Conservation (phyloP, 306 rosid species). For the Argentina anserina region DNA sequence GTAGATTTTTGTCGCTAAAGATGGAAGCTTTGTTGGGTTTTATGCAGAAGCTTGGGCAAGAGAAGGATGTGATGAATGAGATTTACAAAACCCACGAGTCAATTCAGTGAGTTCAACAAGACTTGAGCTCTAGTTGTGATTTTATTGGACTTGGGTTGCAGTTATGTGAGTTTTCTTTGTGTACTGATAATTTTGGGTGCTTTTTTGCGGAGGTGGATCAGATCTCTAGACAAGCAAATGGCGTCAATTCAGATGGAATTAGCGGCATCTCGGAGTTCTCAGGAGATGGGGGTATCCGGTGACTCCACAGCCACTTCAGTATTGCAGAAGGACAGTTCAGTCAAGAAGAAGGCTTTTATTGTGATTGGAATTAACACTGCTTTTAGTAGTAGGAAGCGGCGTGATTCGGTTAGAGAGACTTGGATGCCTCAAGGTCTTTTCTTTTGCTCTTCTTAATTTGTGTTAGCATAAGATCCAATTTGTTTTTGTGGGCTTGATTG, state of each 20-base stretch:
- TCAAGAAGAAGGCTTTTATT: constrained; percentile 67
- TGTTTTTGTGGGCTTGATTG: constrained; percentile 19
- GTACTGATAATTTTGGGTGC: constrained; percentile 4
- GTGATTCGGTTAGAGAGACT: constrained; percentile 96
- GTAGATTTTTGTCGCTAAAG: background rate
- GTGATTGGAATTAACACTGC: constrained; percentile 98
- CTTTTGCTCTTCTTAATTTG: background rate
- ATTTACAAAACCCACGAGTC: constrained; percentile 82
- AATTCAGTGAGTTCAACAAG: constrained; percentile 64
- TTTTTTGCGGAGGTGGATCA: constrained; percentile 41
- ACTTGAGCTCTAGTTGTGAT: constrained; percentile 17
- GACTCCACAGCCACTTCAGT: constrained; percentile 30
- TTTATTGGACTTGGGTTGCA: constrained; percentile 10
- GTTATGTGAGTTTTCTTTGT: constrained; percentile 3
- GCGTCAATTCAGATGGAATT: constrained; percentile 73
- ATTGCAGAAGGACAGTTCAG: constrained; percentile 24
- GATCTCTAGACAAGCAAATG: constrained; percentile 87
- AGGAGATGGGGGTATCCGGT: constrained; percentile 41
- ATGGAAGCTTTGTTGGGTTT: constrained; percentile 1
- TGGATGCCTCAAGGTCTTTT: constrained; percentile 96
- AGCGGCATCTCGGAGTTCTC: constrained; percentile 70
- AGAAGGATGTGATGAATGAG: constrained; percentile 51
- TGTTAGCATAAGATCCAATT: background rate
- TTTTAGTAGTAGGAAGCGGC: constrained; percentile 92
- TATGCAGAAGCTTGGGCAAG: constrained; percentile 46